Evolutionary conservation across 1,139 yeast genomes (phyloP), one percentile per base, ranked within the genome.

Genomic region (Pichia cactophila): DNA sequence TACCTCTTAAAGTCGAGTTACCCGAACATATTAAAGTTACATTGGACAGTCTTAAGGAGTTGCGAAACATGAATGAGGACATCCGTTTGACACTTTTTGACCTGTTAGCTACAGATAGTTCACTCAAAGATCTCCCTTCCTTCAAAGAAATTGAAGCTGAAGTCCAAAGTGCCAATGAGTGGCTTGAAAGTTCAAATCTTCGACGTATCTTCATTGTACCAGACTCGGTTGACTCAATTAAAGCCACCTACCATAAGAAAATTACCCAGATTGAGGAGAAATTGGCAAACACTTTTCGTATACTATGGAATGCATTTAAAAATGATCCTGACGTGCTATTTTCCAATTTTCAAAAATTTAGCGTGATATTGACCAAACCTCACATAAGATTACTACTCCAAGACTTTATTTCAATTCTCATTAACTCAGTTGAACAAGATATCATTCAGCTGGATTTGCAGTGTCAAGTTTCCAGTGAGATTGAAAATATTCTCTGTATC

Each of bases 1-100:
- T 84, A 33, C 75, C 83, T 29, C 77, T 87, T 17, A 76, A 82
- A 54, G 72, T 87, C 16, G 70, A 71, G 36, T 75, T 80, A 20
- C 64, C 69, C 2, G 61, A 61, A 0, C 65, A 63, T 17, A 47
- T 45, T 33, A 38, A 26, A 40, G 51, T 28, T 26, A 45, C 43
- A n/a, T 44, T 42, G 67, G 69, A 17, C 68, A 17, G 33, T 8
- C 16, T 49, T 5, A 60, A 56, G 4, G 46, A 43, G 12, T 8
- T 35, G 11, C 20, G 38, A 9, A 16, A 6, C 16, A 17, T 35
- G 23, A 35, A 35, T 5, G 38, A 16, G 12, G 38, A 35, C 11
- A 9, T 35, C 12, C 23, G 16, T 6, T 35, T 16, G 6, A 35
- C 38, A 9, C 8, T 35, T 16, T 23, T 23, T 35, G 58, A 53